Evolutionary conservation across 495 filamentous ascomycete species (phyloP).

Genomic region (Penicillium dipodomyicola): DNA sequence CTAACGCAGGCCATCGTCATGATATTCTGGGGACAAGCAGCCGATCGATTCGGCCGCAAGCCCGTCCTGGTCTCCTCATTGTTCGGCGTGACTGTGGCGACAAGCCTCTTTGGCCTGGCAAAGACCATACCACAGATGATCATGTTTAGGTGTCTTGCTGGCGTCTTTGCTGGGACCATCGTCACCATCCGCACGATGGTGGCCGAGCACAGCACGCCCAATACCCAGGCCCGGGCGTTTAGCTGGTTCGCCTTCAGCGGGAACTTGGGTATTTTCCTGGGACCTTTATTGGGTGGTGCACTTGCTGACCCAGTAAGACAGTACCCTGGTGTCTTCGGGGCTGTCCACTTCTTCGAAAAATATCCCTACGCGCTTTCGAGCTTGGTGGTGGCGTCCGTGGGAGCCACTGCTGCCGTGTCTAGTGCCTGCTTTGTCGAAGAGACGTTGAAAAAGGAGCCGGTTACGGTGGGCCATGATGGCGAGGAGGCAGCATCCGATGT

Average conservation of each 20-base stretch:
- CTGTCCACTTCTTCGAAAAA: constrained; percentile 53
- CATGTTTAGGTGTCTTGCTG: constrained; percentile 60
- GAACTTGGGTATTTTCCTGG: constrained; percentile 68
- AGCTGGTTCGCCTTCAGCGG: constrained; percentile 68
- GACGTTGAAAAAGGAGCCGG: constrained; percentile 39
- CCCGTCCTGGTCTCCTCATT: constrained; percentile 64
- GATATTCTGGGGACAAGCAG: constrained; percentile 59
- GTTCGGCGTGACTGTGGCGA: constrained; percentile 54
- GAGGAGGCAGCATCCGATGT: constrained; percentile 9
- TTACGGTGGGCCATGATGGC: not conserved
- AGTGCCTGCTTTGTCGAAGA: constrained; percentile 56
- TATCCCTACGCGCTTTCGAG: constrained; percentile 66
- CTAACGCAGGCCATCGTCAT: constrained; percentile 62
- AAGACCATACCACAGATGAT: constrained; percentile 64
- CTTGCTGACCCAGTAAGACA: constrained; percentile 60
- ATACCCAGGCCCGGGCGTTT: constrained; percentile 67
- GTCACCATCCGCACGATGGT: constrained; percentile 71
- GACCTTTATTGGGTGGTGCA: constrained; percentile 60
- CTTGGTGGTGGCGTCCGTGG: constrained; percentile 50
- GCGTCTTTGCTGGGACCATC: constrained; percentile 65
- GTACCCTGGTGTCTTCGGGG: constrained; percentile 54
- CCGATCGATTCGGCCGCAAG: constrained; percentile 67
- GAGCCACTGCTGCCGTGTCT: constrained; percentile 46
- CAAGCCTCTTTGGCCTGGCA: constrained; percentile 61
- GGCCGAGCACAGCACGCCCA: constrained; percentile 62